Evolutionary conservation across 2,329 filamentous ascomycete species (phyloP).

Genomic region (Septoria petroselini): DNA sequence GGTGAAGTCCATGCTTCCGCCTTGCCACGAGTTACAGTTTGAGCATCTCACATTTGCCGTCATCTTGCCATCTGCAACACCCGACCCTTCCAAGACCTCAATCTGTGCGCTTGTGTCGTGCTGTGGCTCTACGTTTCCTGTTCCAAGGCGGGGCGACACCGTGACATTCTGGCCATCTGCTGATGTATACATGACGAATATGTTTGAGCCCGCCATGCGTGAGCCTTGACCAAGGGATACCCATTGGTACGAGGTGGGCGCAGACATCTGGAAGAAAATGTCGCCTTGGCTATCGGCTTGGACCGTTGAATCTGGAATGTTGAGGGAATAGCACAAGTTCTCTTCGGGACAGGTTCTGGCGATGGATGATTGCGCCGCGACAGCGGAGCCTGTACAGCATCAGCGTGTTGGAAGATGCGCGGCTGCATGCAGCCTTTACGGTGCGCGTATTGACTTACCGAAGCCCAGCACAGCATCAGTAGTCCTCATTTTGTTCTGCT

Average conservation of each 20-base stretch:
- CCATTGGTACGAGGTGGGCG: constrained; percentile 54
- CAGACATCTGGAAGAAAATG: constrained; percentile 58
- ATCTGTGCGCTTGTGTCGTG: constrained; percentile 45
- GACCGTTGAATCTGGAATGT: constrained; percentile 53
- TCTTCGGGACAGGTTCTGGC: constrained; percentile 25
- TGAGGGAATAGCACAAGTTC: constrained; percentile 51
- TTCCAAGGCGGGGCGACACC: constrained; percentile 52
- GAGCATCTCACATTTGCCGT: constrained; percentile 56
- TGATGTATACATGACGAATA: constrained; percentile 59
- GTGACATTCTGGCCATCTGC: constrained; percentile 55
- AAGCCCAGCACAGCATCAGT: constrained; percentile 12
- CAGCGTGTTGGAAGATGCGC: background rate
- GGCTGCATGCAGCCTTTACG: background rate
- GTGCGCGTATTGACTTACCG: constrained; percentile 7
- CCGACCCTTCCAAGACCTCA: constrained; percentile 53
- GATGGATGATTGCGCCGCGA: constrained; percentile 23
- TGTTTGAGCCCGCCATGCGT: constrained; percentile 55
- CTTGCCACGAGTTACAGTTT: constrained; percentile 53
- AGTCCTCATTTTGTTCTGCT: constrained; percentile 13
- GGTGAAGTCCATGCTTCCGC: constrained; percentile 52
- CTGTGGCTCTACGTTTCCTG: constrained; percentile 45
- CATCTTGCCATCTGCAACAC: constrained; percentile 53
- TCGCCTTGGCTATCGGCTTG: constrained; percentile 50
- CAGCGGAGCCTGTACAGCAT: constrained; percentile 3
- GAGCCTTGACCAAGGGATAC: constrained; percentile 56